A percentile compares a stretch with the other conserved stretches of the same genome.
phyloP scores from a whole-genome alignment of 2,329 filamentous ascomycete genomes.

The Penicillium griseofulvum region DNA sequence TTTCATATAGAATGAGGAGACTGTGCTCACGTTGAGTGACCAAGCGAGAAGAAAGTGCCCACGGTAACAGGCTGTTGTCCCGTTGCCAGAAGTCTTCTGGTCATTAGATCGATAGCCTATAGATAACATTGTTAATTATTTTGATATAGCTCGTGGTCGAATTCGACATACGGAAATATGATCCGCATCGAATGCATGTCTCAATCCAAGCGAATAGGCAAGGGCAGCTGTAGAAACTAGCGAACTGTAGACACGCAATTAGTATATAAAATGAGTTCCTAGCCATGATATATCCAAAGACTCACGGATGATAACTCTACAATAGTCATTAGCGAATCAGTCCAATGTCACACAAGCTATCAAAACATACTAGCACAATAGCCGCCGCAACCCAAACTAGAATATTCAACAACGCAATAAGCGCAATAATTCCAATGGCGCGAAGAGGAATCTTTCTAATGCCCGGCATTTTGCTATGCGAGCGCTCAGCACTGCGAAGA shows the following conservation, averaged over 20 bases:
- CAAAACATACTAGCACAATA: conserved; percentile 52
- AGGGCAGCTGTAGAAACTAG: conserved; percentile 79
- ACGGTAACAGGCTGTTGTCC: conserved; percentile 87
- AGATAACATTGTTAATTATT: conserved; percentile 36
- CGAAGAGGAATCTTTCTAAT: conserved; percentile 56
- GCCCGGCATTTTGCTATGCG: conserved; percentile 54
- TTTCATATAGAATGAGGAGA: background rate
- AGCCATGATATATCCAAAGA: background rate
- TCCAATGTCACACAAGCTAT: background rate
- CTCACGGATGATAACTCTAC: conserved; percentile 40
- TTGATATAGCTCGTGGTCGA: background rate
- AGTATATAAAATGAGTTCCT: background rate
- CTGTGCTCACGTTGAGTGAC: conserved; percentile 70
- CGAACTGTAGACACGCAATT: conserved; percentile 37
- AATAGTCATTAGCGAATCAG: conserved; percentile 10
- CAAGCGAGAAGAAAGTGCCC: conserved; percentile 89
- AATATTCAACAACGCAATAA: conserved; percentile 54
- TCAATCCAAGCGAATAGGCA: conserved; percentile 82
- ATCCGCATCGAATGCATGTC: conserved; percentile 97
- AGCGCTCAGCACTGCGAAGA: conserved; percentile 42
- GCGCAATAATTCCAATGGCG: conserved; percentile 56
- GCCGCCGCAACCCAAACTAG: conserved; percentile 59
- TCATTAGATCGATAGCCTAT: conserved; percentile 91
- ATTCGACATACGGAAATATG: conserved; percentile 62
- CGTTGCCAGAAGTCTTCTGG: conserved; percentile 78